phyloP scores from a whole-genome alignment of 495 filamentous ascomycete genomes.

The Penicillium lagena region DNA sequence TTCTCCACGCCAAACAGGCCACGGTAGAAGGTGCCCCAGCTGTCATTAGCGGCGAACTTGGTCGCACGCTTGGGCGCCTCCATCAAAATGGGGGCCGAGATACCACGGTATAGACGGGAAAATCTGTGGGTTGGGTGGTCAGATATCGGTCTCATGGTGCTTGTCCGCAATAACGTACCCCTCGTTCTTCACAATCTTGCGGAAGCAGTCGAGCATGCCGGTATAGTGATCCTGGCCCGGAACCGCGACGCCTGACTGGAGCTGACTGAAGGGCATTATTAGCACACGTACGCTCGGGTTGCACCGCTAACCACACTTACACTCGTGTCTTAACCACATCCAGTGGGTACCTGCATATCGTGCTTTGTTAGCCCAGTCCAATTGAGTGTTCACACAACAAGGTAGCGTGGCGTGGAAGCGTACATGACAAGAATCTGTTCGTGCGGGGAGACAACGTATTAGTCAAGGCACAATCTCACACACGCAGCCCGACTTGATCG shows the following conservation, averaged over 20 bases:
- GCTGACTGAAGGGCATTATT: constrained; percentile 52
- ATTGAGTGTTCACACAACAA: not conserved
- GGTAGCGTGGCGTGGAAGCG: constrained; percentile 10
- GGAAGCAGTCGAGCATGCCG: constrained; percentile 96
- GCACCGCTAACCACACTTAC: constrained; percentile 42
- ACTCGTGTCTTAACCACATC: constrained; percentile 98
- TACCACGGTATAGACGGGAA: constrained; percentile 90
- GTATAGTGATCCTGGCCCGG: constrained; percentile 76
- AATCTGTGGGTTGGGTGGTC: constrained; percentile 42
- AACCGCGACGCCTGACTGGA: constrained; percentile 63
- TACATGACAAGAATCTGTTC: constrained; percentile 82
- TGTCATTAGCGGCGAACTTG: constrained; percentile 98
- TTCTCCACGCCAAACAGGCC: constrained; percentile 72
- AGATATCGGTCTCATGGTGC: not conserved
- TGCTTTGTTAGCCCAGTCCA: constrained; percentile 8
- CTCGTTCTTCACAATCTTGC: constrained; percentile 91
- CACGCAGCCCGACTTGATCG: not conserved
- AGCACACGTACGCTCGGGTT: constrained; percentile 9
- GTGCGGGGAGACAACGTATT: constrained; percentile 24
- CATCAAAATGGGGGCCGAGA: constrained; percentile 94
- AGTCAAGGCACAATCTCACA: constrained; percentile 7
- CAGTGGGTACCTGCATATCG: constrained; percentile 77
- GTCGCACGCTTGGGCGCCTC: constrained; percentile 97
- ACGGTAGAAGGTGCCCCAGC: constrained; percentile 91
- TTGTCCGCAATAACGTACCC: constrained; percentile 50